These are phyloP conservation scores for Talaromyces sp. DNA, from an alignment of 2,329 filamentous ascomycete genomes.

Conservation along the genomic window DNA sequence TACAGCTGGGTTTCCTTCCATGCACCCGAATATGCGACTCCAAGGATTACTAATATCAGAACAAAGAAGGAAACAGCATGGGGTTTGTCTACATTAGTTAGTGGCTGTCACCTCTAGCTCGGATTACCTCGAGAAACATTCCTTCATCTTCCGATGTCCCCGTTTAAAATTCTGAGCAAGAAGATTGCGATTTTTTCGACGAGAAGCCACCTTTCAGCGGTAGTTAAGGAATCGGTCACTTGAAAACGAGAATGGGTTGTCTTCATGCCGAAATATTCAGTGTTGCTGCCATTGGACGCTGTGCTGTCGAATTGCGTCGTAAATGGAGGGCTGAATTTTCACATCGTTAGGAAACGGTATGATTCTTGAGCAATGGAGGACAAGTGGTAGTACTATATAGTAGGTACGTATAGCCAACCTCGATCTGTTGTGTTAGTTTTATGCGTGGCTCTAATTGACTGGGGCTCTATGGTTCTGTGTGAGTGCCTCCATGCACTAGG, in stretches of 20 bases:
- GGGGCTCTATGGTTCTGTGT: not conserved
- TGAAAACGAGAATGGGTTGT: not conserved
- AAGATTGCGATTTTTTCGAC: not conserved
- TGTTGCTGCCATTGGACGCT: not conserved
- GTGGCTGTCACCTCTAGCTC: constrained; percentile 1
- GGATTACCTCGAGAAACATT: not conserved
- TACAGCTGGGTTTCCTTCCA: not conserved
- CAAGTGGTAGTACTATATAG: not conserved
- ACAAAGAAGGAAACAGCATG: constrained; percentile 3
- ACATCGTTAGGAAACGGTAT: not conserved
- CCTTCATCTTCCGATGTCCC: constrained; percentile 10
- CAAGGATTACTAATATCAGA: not conserved
- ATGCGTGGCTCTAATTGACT: constrained; percentile 18
- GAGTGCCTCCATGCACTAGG: not conserved
- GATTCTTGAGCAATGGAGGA: not conserved
- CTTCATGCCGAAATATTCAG: not conserved
- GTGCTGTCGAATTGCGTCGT: not conserved
- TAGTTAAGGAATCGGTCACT: not conserved
- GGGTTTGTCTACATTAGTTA: not conserved
- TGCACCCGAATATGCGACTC: constrained; percentile 6
- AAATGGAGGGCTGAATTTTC: not conserved
- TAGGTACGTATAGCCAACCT: not conserved
- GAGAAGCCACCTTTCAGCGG: not conserved
- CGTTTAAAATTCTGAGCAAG: not conserved
- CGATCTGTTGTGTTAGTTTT: constrained; percentile 13